Evolutionary conservation across 2,329 filamentous ascomycete genomes (phyloP).

Genomic region (Fusarium nisikadoi): DNA sequence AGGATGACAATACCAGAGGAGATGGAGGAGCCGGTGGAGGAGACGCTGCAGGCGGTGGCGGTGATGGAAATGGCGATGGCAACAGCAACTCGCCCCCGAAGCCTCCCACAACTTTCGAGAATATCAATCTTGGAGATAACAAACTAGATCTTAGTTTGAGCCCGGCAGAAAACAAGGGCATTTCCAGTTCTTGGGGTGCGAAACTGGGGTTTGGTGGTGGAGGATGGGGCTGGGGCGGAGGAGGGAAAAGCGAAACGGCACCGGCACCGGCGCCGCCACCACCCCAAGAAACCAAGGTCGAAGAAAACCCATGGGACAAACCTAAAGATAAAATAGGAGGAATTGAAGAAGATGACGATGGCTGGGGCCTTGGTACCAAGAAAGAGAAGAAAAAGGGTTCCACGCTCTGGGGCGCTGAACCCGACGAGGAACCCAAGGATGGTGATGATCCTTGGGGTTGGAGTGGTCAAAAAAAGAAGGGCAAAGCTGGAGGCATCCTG

Average conservation of each 20-base stretch:
- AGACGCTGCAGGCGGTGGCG: constrained; percentile 48
- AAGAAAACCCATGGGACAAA: constrained; percentile 63
- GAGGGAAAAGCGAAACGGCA: constrained; percentile 32
- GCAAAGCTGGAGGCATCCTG: constrained; percentile 35
- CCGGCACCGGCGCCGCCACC: constrained; percentile 43
- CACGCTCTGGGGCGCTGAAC: constrained; percentile 50
- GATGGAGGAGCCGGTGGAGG: constrained; percentile 45
- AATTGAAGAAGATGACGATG: constrained; percentile 41
- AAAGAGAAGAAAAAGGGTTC: constrained; percentile 57
- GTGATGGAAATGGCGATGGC: constrained; percentile 46
- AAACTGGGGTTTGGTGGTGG: constrained; percentile 60
- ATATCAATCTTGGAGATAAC: constrained; percentile 73
- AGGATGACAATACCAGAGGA: constrained; percentile 46
- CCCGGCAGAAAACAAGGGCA: constrained; percentile 55
- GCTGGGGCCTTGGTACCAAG: constrained; percentile 45
- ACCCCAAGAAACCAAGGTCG: constrained; percentile 24
- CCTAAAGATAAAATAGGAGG: constrained; percentile 50
- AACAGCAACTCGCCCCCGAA: constrained; percentile 55
- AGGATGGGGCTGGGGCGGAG: constrained; percentile 49
- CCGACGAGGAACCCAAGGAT: constrained; percentile 47
- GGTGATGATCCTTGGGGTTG: constrained; percentile 51
- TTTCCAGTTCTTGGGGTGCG: constrained; percentile 69
- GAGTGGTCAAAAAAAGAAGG: constrained; percentile 52
- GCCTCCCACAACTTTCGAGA: constrained; percentile 53
- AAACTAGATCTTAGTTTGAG: constrained; percentile 67